Base-by-base conservation (phyloP, 2,329 filamentous ascomycete species). In the Diaporthe capsici region DNA sequence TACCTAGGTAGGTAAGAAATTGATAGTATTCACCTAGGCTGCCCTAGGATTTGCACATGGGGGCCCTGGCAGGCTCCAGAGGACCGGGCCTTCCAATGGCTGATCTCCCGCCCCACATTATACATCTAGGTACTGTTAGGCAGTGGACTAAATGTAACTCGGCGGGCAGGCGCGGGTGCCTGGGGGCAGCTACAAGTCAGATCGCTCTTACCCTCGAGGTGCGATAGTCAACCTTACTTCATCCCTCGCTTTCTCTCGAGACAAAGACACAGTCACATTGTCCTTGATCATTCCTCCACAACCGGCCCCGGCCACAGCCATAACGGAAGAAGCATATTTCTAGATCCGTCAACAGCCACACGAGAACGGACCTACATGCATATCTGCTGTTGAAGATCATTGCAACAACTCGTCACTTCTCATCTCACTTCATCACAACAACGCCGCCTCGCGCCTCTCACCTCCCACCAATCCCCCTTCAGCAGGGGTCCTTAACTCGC, bases 71-170 rank as follows among this genome's bases (percentile, higher is more conserved):
- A 42, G 15, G 34, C 34, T 28, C 65, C 49, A 70, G n/a, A 22
- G 20, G 31, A 6, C 22, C 34, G 22, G 44, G 25, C 22, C 47
- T 31, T 34, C 22, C 31, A 39, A 28, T 68, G 31, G 65, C n/a
- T 55, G 49, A 55, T 70, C 34, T 55, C 49, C n/a, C 65, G 65
- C 65, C 65, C 65, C 65, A 70, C 65, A 42, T 25, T 42, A 42
- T 1, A 10, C 15, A 68, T 20, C 31, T 44, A 39, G 3, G 37
- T 8, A 42, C 17, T 20, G 60, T 2, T 28, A 25, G 58, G 7
- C 58, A 61, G 22, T 61, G 58, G 37, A 25, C 58, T 42, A 4
- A 5, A 28, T 17, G 34, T 28, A 44, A 31, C 61, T 47, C 34
- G 34, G 31, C 60, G 63, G 63, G 47, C 65, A 55, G 65, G 65